Evolutionary conservation across 495 filamentous ascomycete species (phyloP), one percentile per base, ranked within the genome.

Genomic region (Penicillium manginii): DNA sequence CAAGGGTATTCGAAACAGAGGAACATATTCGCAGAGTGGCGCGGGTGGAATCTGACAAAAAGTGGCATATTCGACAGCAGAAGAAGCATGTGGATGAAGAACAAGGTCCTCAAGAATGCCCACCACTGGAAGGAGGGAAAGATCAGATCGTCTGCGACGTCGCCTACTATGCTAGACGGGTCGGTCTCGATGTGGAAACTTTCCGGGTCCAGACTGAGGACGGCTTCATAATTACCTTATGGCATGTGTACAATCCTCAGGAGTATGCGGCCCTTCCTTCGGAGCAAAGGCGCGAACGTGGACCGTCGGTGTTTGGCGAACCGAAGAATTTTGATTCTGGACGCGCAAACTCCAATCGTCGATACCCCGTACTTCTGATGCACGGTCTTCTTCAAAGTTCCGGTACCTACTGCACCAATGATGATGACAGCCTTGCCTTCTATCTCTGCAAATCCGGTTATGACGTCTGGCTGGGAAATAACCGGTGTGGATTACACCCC

Each of bases 401-500:
- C 1, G 93, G 93, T 14, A 89, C 94, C 9, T 98, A 91, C 64
- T 97, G 93, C 66, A 84, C 85, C 58, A 96, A 93, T 71, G 93
- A 97, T 69, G 91, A 96, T 61, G 86, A 90, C 66, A 92, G 88
- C 21, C 80, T 97, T 15, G 93, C 94, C 9, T 98, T 97, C 75
- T 96, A 84, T 69, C 86, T 98, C 26, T 90, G 88, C 78, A 97
- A 96, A 70, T 87, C 82, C 0, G 93, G 93, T n/a, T 97, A 90
- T 73, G 93, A 98, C 69, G 91, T 98, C 51, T 98, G 93, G 93
- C 81, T 97, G 4, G 93, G 94, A 7, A 96, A 97, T 70, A 97
- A 96, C 67, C 86, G 93, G 21, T 97, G 94, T 68, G 94, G 93
- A 12, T 89, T 93, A 68, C 67, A 81, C 1, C 92, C 93, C 2